Evolutionary conservation across 2,329 filamentous ascomycete species (phyloP).

Genomic region (Colletotrichum costaricense): DNA sequence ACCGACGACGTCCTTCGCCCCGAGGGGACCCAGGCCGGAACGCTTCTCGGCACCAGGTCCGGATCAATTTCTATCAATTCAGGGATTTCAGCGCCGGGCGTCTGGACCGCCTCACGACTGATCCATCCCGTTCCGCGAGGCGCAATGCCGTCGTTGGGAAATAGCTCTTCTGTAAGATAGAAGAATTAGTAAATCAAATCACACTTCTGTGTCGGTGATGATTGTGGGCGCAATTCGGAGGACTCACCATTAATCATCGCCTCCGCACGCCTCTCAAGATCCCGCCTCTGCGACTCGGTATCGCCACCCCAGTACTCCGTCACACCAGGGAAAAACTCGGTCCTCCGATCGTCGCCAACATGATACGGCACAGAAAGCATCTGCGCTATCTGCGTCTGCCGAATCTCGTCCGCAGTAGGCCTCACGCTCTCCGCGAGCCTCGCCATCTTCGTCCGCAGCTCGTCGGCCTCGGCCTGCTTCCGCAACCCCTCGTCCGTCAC

Average conservation of each 20-base stretch:
- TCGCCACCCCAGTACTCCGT: constrained; percentile 44
- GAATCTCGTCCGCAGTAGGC: constrained; percentile 2
- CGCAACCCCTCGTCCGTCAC: not conserved
- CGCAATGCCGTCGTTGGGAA: constrained; percentile 1
- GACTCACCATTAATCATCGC: constrained; percentile 38
- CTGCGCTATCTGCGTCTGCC: not conserved
- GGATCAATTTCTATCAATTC: constrained; percentile 1
- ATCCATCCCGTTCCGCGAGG: not conserved
- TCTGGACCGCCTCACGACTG: not conserved
- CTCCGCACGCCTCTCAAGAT: constrained; percentile 37
- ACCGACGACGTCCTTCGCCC: not conserved
- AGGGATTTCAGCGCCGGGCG: not conserved
- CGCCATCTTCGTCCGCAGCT: not conserved
- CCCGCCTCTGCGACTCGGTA: constrained; percentile 43
- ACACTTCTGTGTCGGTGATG: no score
- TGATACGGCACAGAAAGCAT: constrained; percentile 61
- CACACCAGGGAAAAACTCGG: constrained; percentile 39
- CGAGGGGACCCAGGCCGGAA: not conserved
- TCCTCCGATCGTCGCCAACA: constrained; percentile 11
- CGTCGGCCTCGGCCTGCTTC: not conserved
- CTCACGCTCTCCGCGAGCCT: not conserved
- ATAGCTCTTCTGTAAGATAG: not conserved
- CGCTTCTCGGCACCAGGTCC: constrained; percentile 17
- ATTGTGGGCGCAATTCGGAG: no score
- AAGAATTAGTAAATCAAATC: not conserved